These are phyloP conservation scores for Heterobasidion annosum DNA, from an alignment of 1,284 basidiomycete genomes.

Conservation along the genomic window DNA sequence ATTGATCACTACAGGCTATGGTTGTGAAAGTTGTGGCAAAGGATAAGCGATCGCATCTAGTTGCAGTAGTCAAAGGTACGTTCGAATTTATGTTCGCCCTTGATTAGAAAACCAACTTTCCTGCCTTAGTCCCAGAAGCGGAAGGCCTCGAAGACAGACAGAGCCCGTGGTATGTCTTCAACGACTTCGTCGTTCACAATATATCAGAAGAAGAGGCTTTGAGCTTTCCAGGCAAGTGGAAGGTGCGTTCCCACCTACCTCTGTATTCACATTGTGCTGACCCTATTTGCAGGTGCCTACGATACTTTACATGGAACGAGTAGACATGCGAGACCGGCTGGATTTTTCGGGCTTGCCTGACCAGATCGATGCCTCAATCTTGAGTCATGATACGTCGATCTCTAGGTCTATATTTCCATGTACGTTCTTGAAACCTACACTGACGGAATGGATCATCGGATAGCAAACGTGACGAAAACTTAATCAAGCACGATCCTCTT, in stretches of 20 bases:
- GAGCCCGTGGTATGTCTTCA: slow-evolving; percentile 90
- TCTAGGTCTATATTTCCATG: slow-evolving; percentile 48
- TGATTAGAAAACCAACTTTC: background rate
- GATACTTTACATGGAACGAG: slow-evolving; percentile 80
- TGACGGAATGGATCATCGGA: background rate
- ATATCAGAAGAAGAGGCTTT: slow-evolving; percentile 83
- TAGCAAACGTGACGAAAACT: slow-evolving; percentile 67
- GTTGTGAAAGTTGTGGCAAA: slow-evolving; percentile 80
- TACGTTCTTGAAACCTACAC: background rate
- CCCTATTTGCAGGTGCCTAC: slow-evolving; percentile 62
- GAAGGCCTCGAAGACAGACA: slow-evolving; percentile 31
- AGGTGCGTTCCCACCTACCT: slow-evolving; percentile 40
- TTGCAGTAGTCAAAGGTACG: slow-evolving; percentile 80
- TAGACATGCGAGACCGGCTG: slow-evolving; percentile 49
- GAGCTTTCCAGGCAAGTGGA: slow-evolving; percentile 86
- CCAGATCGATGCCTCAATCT: slow-evolving; percentile 63
- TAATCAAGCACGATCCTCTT: slow-evolving; percentile 76
- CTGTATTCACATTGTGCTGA: background rate
- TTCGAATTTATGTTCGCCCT: slow-evolving; percentile 7
- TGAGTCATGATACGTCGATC: slow-evolving; percentile 84
- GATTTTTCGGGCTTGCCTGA: slow-evolving; percentile 64
- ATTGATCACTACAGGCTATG: slow-evolving; percentile 43
- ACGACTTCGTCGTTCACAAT: slow-evolving; percentile 89
- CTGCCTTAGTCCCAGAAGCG: slow-evolving; percentile 49
- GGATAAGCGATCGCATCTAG: slow-evolving; percentile 75